These are phyloP conservation scores for Spinacia oleracea DNA, from an alignment of 179 eudicot species.

Conservation along the genomic window DNA sequence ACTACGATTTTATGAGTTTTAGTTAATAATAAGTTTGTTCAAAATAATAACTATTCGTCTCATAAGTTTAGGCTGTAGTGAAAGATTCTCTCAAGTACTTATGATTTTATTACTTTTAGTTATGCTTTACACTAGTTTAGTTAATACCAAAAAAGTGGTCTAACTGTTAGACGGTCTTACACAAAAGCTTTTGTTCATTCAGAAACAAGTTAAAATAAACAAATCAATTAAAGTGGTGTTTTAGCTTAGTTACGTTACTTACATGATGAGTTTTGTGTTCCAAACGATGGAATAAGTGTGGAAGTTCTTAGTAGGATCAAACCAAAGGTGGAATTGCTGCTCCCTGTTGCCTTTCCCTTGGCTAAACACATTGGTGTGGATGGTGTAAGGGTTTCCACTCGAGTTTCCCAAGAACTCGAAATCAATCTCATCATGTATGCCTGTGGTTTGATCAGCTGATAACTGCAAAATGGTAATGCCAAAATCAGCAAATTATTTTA, in stretches of 20 bases:
- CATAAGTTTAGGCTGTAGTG: too few species aligned
- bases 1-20: too few species aligned
- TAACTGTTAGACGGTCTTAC: too few species aligned
- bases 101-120: too few species aligned
- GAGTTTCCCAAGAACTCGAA: slow-evolving; percentile 38
- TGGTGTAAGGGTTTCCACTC: slow-evolving; percentile 35
- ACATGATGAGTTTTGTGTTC: slow-evolving; percentile 40
- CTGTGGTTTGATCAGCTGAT: slow-evolving; percentile 30
- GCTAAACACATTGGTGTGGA: slow-evolving; percentile 35
- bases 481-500: neutral
- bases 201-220: neutral
- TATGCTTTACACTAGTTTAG: too few species aligned
- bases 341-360: slow-evolving; percentile 40
- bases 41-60: too few species aligned
- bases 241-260: slow-evolving; percentile 19
- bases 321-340: slow-evolving; percentile 45
- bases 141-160: too few species aligned
- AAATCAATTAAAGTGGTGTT: neutral
- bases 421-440: slow-evolving; percentile 34
- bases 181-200: too few species aligned
- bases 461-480: slow-evolving; percentile 17
- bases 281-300: slow-evolving; percentile 46
- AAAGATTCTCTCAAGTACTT: too few species aligned
- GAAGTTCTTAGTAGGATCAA: slow-evolving; percentile 39
- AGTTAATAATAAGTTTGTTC: too few species aligned